Percentiles rank a stretch among this genome's conserved stretches.
These are phyloP conservation scores for Nakaseomyces glabratus DNA, from an alignment of 1,139 yeast species.

Conservation along the genomic window DNA sequence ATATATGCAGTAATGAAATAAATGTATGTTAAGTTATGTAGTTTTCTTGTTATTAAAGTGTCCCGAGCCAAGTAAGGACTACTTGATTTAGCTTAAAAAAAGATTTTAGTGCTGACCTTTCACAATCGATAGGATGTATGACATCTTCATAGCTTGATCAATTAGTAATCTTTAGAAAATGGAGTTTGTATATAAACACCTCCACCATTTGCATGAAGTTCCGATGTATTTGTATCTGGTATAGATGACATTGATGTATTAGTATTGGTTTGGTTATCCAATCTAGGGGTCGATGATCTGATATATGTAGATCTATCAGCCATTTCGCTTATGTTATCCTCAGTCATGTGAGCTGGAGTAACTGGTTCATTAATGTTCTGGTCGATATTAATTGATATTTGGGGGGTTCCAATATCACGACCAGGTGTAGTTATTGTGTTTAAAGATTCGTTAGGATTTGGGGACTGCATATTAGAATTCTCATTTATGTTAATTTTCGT, in stretches of 20 bases:
- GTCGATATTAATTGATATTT: constrained; percentile 4
- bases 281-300: constrained; percentile 12
- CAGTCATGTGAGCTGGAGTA: constrained; percentile 3
- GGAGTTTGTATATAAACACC: constrained; percentile 15
- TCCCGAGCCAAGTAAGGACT: no score
- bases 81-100: no score
- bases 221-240: constrained; percentile 16
- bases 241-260: constrained; percentile 17
- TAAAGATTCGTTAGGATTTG: constrained; percentile 7
- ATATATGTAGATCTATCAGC: constrained; percentile 10
- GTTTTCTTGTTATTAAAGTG: no score
- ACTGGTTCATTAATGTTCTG: constrained; percentile 6
- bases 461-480: constrained; percentile 7
- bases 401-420: constrained; percentile 4
- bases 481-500: constrained; percentile 8
- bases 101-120: no score
- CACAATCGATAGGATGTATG: no score
- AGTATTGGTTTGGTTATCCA: constrained; percentile 17
- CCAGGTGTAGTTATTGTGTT: constrained; percentile 4
- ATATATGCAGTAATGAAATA: no score
- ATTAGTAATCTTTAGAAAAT: constrained; percentile 4
- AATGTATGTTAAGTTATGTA: no score
- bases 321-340: constrained; percentile 4
- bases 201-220: constrained; percentile 11
- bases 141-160: no score